Percentiles rank a stretch among this genome's conserved stretches.
Evolutionary conservation across 345 rosid species (phyloP).

Genomic region (Aegle marmelos): DNA sequence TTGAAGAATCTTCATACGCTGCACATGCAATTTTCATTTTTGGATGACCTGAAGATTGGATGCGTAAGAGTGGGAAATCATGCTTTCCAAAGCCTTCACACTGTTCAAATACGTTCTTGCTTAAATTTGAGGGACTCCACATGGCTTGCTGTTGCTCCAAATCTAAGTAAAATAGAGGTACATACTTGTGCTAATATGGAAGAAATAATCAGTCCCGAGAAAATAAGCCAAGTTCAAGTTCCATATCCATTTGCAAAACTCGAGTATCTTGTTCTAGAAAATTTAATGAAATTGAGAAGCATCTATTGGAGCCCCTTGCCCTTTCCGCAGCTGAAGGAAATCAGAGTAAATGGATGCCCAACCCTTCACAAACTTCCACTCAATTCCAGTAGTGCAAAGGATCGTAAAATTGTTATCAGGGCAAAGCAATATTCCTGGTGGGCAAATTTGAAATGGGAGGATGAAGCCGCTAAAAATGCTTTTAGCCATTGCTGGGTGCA

Average conservation of each 20-base stretch:
- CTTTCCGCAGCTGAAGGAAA: background rate
- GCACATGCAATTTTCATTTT: background rate
- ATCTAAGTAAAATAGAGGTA: background rate
- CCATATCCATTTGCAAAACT: background rate
- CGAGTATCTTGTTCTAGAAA: background rate
- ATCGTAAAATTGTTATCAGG: background rate
- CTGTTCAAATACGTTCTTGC: background rate
- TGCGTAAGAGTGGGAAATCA: background rate
- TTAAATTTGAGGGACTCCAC: background rate
- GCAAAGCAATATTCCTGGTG: constrained; percentile 18
- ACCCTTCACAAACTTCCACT: constrained; percentile 17
- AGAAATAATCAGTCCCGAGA: background rate
- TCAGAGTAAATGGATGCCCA: constrained; percentile 9
- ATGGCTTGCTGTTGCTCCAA: background rate
- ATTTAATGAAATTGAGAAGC: background rate
- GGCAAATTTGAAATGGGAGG: constrained; percentile 16
- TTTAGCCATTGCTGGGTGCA: constrained; percentile 12
- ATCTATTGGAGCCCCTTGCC: background rate
- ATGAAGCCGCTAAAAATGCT: constrained; percentile 5
- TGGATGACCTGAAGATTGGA: background rate
- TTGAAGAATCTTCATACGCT: background rate
- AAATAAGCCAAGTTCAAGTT: too few species aligned
- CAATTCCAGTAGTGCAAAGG: constrained; percentile 4
- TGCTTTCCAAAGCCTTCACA: background rate
- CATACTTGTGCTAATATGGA: background rate